These are phyloP conservation scores for Ustilago loliicola DNA, from an alignment of 1,284 basidiomycete species.

Conservation along the genomic window DNA sequence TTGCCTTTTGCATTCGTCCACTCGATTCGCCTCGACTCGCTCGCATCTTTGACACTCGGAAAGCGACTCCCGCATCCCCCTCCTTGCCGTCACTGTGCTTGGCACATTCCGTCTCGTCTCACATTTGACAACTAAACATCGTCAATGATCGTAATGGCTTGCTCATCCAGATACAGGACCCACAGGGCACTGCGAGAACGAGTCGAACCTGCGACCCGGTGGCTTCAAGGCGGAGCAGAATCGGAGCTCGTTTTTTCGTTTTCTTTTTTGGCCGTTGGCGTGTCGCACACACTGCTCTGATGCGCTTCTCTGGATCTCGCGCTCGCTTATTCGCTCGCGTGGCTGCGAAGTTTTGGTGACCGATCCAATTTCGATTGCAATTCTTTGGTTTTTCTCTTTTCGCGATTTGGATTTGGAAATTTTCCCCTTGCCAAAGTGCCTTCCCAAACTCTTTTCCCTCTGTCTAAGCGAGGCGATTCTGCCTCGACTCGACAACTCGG, in stretches of 20 bases:
- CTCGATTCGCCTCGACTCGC: background rate
- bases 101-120: too few relatives aligned
- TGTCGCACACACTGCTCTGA: background rate
- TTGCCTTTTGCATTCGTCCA: too few relatives aligned
- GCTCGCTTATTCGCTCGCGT: constrained; percentile 4
- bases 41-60: background rate
- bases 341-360: constrained; percentile 13
- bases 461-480: background rate
- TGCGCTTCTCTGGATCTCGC: background rate
- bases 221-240: background rate
- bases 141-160: background rate
- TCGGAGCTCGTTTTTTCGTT: constrained; percentile 2
- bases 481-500: background rate
- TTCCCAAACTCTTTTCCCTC: background rate
- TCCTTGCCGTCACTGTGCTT: too few relatives aligned
- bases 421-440: background rate
- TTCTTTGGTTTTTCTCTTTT: background rate
- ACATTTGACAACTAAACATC: too few relatives aligned
- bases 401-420: background rate
- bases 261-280: background rate
- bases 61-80: background rate
- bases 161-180: too few relatives aligned
- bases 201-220: too few relatives aligned
- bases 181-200: too few relatives aligned
- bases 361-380: constrained; percentile 12